Percentiles rank a stretch among this genome's conserved stretches.
Evolutionary conservation across 257 asterid genomes (phyloP).

Genomic region (Osmanthus fragrans): DNA sequence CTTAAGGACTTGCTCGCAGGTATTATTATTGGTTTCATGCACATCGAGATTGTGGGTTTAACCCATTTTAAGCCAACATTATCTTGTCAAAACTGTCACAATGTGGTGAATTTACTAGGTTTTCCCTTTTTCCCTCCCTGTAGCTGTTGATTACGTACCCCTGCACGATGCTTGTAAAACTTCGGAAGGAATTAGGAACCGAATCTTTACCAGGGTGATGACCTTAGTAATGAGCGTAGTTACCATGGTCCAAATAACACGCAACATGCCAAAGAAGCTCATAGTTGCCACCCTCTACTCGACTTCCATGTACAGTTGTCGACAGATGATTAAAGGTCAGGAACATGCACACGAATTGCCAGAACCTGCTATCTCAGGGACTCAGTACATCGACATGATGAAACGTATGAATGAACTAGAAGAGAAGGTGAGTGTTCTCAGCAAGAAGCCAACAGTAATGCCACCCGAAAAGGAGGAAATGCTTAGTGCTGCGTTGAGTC

Average conservation of each 20-base stretch:
- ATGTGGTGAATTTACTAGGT: neutral
- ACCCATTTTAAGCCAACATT: neutral
- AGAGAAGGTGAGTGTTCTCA: slow-evolving; percentile 56
- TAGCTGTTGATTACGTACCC: slow-evolving; percentile 34
- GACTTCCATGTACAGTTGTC: slow-evolving; percentile 45
- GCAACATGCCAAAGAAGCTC: slow-evolving; percentile 81
- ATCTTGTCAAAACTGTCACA: neutral
- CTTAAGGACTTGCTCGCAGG: neutral
- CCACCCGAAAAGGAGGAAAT: slow-evolving; percentile 82
- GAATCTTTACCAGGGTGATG: slow-evolving; percentile 67
- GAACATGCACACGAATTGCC: slow-evolving; percentile 34
- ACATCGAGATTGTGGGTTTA: neutral
- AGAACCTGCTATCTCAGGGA: slow-evolving; percentile 50
- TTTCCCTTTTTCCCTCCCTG: slow-evolving; percentile 7
- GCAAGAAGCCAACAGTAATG: slow-evolving; percentile 54
- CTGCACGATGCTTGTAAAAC: slow-evolving; percentile 32
- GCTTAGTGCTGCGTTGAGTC: slow-evolving; percentile 58
- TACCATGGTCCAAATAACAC: slow-evolving; percentile 77
- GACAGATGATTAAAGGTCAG: slow-evolving; percentile 48
- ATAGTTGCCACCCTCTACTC: slow-evolving; percentile 70
- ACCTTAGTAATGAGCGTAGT: slow-evolving; percentile 77
- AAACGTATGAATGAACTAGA: slow-evolving; percentile 86
- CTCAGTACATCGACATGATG: slow-evolving; percentile 73
- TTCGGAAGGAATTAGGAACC: slow-evolving; percentile 56
- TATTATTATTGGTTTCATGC: neutral